A percentile compares a stretch with the other conserved stretches of the same genome.
Evolutionary conservation across 257 asterid species (phyloP).

Genomic region (Coffea eugenioides): DNA sequence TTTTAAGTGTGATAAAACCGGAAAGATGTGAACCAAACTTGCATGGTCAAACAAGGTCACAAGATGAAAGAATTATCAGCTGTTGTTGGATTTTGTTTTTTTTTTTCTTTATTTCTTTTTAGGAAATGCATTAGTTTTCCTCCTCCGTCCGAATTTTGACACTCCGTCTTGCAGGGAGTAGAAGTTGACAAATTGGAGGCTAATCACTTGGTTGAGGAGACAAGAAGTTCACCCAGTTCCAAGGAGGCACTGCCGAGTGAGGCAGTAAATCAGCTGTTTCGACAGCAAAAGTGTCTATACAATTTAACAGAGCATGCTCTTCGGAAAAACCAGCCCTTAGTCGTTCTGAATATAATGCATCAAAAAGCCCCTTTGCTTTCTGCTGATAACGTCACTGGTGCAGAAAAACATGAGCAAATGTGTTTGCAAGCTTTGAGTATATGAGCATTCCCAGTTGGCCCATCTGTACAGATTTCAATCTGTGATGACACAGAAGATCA

Average conservation of each 20-base stretch:
- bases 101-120: not conserved
- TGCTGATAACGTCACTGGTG: constrained; percentile 53
- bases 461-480: constrained; percentile 38
- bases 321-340: constrained; percentile 73
- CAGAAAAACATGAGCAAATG: constrained; percentile 56
- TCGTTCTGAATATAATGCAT: constrained; percentile 68
- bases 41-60: not conserved
- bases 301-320: constrained; percentile 82
- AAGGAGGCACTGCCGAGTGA: constrained; percentile 15
- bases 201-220: constrained; percentile 40
- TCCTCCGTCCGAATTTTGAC: constrained; percentile 10
- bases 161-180: constrained; percentile 58
- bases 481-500: constrained; percentile 30
- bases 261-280: constrained; percentile 45
- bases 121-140: not conserved
- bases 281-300: constrained; percentile 61
- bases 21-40: not conserved
- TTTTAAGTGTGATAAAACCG: not conserved
- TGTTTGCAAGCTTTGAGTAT: constrained; percentile 69
- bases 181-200: constrained; percentile 51
- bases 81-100: not conserved
- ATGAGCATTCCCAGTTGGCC: constrained; percentile 53
- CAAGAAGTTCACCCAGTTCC: constrained; percentile 32
- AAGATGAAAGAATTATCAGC: not conserved
- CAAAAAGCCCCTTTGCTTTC: constrained; percentile 58